Evolutionary conservation across 768 basidiomycete species (phyloP).

Genomic region (Leccinum subtestaceum): DNA sequence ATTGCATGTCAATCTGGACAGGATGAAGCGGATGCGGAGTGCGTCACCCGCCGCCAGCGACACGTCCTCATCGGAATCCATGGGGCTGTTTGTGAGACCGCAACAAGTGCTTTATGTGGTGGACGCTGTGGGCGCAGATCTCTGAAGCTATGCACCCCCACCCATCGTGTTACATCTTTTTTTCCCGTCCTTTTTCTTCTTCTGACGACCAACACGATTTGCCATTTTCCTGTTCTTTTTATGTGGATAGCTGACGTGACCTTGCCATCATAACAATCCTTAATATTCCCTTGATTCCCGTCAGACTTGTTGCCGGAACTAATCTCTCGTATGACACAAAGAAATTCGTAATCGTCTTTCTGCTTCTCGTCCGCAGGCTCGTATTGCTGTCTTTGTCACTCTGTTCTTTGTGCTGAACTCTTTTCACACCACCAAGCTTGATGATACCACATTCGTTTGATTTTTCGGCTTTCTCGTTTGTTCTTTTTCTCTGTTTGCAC

Average conservation of each 20-base stretch:
- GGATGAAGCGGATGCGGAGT: constrained; percentile 60
- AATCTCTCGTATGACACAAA: constrained; percentile 22
- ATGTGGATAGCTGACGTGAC: constrained; percentile 10
- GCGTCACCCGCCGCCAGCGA: constrained; percentile 65
- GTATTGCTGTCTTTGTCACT: neutral
- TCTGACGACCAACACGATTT: constrained; percentile 13
- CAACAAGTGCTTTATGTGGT: constrained; percentile 87
- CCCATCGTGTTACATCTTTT: neutral
- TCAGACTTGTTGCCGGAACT: constrained; percentile 19
- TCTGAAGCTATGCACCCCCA: constrained; percentile 34
- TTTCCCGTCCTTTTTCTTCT: neutral
- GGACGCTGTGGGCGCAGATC: constrained; percentile 70
- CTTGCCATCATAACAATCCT: constrained; percentile 11
- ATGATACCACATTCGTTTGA: constrained; percentile 23
- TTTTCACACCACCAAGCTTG: neutral
- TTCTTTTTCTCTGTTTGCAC: neutral
- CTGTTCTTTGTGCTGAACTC: neutral
- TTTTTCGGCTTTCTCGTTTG: neutral
- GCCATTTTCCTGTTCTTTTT: neutral
- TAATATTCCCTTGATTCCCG: constrained; percentile 13
- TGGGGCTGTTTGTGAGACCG: constrained; percentile 79
- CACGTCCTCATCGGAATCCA: constrained; percentile 56
- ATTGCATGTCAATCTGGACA: constrained; percentile 36
- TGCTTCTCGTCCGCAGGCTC: constrained; percentile 3
- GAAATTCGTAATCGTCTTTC: constrained; percentile 18